Conservation (phyloP, 208 protist genomes). For the Herpetomonas samuelpessoai region DNA sequence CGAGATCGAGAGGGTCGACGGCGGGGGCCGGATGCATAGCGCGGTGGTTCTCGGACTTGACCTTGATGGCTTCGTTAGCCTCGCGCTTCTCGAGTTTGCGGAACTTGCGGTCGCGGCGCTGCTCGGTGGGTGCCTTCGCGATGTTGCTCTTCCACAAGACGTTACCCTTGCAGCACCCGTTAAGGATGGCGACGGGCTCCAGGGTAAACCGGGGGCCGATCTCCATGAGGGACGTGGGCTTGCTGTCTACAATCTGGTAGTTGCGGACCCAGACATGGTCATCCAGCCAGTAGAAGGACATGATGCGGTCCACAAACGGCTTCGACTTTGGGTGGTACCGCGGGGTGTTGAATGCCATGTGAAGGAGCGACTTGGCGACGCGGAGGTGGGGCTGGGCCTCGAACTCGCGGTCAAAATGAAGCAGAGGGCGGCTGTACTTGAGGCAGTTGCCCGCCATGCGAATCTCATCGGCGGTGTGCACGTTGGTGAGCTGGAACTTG, state of each 20-base stretch:
- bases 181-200: constrained; percentile 93
- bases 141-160: constrained; percentile 92
- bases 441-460: constrained; percentile 98
- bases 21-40: constrained; percentile 59
- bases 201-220: constrained; percentile 97
- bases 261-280: constrained; percentile 98
- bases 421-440: constrained; percentile 95
- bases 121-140: constrained; percentile 68
- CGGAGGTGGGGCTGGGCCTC: constrained; percentile 87
- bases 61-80: constrained; percentile 62
- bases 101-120: constrained; percentile 72
- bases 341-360: constrained; percentile 96
- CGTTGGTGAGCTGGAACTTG: constrained; percentile 95
- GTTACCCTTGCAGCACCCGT: constrained; percentile 92
- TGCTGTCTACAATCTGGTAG: constrained; percentile 94
- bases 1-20: constrained; percentile 60
- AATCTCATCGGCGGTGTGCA: constrained; percentile 97
- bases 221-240: constrained; percentile 88
- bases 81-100: constrained; percentile 69
- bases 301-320: constrained; percentile 98
- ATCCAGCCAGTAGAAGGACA: constrained; percentile 97
- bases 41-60: constrained; percentile 60
- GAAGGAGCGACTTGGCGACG: constrained; percentile 96
- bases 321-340: constrained; percentile 96
- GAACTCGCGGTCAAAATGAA: constrained; percentile 98